Conservation (phyloP, 208 protist species). For the Naegleria lovaniensis region DNA sequence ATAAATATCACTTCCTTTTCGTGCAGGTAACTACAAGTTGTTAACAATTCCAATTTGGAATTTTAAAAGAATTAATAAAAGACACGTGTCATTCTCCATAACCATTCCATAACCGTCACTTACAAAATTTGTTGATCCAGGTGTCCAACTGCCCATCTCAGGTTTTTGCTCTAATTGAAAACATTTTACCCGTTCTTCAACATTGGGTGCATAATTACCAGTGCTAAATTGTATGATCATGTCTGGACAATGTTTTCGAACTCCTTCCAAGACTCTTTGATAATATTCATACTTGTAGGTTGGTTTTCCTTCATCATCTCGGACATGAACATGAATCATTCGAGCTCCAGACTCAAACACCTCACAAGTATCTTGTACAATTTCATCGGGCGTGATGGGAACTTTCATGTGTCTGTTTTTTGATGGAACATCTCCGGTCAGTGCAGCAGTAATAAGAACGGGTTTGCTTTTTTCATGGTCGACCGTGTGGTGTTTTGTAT, state of each 20-base stretch:
- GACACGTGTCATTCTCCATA: no score
- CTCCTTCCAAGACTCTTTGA: not conserved
- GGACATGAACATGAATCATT: conserved; percentile 3
- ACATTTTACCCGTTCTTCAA: not conserved
- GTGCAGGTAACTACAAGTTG: not conserved
- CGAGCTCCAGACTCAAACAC: not conserved
- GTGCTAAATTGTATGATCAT: not conserved
- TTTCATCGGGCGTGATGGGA: not conserved
- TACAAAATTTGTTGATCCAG: not conserved
- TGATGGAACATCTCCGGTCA: not conserved
- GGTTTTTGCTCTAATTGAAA: not conserved
- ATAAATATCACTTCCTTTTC: not conserved
- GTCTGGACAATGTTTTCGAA: not conserved
- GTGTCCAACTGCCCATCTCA: not conserved
- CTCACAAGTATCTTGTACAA: not conserved
- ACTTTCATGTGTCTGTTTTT: not conserved
- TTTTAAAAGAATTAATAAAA: not conserved
- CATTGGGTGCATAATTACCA: not conserved
- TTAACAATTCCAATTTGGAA: not conserved
- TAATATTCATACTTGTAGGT: not conserved
- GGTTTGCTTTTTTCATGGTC: not conserved
- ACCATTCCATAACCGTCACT: no score
- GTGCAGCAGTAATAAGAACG: not conserved
- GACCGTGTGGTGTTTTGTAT: no score
- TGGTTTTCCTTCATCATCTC: not conserved